Evolutionary conservation across 495 filamentous ascomycete species (phyloP).

Genomic region (Pyrenula massariospora): DNA sequence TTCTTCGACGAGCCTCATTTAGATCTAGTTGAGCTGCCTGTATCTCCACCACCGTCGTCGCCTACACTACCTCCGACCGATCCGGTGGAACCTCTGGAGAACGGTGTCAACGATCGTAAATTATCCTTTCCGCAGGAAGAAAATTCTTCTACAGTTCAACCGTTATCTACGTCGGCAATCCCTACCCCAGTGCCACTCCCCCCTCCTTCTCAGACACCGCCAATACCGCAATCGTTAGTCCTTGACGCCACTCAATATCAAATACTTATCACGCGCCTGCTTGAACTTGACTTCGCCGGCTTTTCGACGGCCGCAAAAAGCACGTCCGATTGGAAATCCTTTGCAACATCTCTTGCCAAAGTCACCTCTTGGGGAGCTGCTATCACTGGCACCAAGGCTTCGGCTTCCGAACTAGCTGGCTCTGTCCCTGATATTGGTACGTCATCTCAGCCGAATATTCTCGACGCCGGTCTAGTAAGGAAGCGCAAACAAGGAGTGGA

Average conservation of each 20-base stretch:
- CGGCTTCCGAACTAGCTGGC: background rate
- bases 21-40: background rate
- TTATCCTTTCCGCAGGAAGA: background rate
- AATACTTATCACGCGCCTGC: background rate
- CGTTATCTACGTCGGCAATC: background rate
- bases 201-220: background rate
- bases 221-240: background rate
- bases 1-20: background rate
- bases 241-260: background rate
- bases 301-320: background rate
- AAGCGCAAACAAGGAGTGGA: background rate
- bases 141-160: background rate
- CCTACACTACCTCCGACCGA: background rate
- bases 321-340: background rate
- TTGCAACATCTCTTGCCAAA: background rate
- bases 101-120: background rate
- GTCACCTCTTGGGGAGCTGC: background rate
- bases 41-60: background rate
- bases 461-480: background rate
- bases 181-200: background rate
- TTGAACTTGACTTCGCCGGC: background rate
- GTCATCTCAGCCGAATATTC: background rate
- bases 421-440: background rate
- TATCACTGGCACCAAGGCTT: background rate
- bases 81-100: background rate